Evolutionary conservation across 805 yeast genomes (phyloP), one percentile per base, ranked within the genome.

Genomic region (Candida sphagnicola): DNA sequence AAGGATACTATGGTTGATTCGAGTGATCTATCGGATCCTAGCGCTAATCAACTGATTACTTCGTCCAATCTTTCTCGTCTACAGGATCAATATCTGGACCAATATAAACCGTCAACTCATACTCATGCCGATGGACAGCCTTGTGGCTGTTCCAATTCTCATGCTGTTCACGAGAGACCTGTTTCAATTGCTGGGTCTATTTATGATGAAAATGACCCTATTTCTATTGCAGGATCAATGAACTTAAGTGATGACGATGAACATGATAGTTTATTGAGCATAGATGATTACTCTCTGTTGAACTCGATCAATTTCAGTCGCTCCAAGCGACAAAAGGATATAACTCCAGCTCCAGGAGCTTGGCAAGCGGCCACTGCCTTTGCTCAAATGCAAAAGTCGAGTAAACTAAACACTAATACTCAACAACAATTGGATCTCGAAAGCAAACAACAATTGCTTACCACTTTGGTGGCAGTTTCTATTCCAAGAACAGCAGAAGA

Each of bases 401-500:
- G 48, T 41, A 51, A 49, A 24, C 41, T 37, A 12, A 41, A 40
- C 25, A 46, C 45, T 34, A 42, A 40, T 13, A 46, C 47, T 8
- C 51, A 41, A 12, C 50, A 51, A 17, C 28, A 48, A 13, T 36
- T 49, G 12, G 59, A 57, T 23, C 47, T 48, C 26, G 63, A 57
- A 21, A 49, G 46, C 40, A 65, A 65, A 35, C 67, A 61, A 41
- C 68, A 61, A 43, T 48, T 62, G 46, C 55, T 68, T 19, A 66
- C 74, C 1, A 50, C 60, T 0, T 50, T 68, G 35, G 88, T 84
- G 4, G 86, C 91, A 0, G 72, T 83, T 43, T 76, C 91, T 0
- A 74, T 82, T 8, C 93, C 91, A 5, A 65, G 93, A 53, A 75
- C 85, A 13, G 84, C 91, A 0, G 90, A 82, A 49, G 93, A 85